Percentiles rank a stretch among this genome's conserved stretches.
phyloP scores from a whole-genome alignment of 2,329 filamentous ascomycete genomes.

The Calonectria crousiana region DNA sequence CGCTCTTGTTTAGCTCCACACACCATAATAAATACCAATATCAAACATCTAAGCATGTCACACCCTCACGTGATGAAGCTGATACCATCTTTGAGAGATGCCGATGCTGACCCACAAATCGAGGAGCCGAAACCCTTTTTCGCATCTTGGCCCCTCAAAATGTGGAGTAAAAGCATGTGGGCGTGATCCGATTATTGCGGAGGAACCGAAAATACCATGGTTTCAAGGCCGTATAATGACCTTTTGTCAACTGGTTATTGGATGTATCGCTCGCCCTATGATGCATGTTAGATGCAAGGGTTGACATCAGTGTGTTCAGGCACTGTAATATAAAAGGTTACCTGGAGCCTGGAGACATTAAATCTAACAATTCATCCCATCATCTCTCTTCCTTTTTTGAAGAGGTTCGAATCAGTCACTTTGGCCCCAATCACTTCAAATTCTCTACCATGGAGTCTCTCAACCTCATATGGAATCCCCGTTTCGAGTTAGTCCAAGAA shows the following conservation, averaged over 20 bases:
- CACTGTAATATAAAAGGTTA: neutral
- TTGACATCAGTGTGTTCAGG: neutral
- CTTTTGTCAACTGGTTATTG: neutral
- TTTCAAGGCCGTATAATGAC: neutral
- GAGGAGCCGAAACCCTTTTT: neutral
- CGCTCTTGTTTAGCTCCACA: too few species aligned
- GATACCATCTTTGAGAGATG: too few species aligned
- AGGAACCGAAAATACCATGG: neutral
- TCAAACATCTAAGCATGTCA: too few species aligned
- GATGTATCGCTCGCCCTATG: neutral
- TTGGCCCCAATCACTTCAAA: fast-evolving
- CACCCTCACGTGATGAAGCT: too few species aligned
- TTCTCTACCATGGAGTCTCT: neutral
- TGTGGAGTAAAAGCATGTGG: neutral
- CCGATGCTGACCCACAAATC: neutral
- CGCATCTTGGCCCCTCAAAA: neutral
- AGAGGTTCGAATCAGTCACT: neutral
- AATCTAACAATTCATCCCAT: neutral
- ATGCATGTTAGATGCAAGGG: neutral
- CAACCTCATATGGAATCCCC: neutral
- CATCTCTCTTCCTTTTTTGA: neutral
- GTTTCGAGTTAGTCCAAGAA: neutral
- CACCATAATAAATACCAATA: too few species aligned
- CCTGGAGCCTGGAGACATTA: neutral
- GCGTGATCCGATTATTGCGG: neutral